Evolutionary conservation across 371 early-diverging fungal species (phyloP).

Genomic region (Mucor irregularis): DNA sequence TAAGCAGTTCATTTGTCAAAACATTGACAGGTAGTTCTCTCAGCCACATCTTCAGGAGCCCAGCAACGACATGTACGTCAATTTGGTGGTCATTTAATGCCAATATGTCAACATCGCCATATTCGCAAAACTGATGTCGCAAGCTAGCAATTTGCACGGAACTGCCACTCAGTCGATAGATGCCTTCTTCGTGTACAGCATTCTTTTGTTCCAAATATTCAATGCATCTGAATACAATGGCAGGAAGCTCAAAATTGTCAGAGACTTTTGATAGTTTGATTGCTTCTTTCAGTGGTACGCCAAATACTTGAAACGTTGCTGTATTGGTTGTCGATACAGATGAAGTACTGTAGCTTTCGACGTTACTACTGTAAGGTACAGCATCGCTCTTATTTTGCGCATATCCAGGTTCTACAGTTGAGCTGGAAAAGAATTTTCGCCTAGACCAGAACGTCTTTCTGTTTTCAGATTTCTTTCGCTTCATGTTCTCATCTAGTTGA

Average conservation of each 20-base stretch:
- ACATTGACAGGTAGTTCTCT: conserved; percentile 70
- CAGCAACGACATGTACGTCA: conserved; percentile 82
- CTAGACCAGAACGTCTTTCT: conserved; percentile 37
- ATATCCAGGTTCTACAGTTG: too few relatives aligned
- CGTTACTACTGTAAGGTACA: background rate
- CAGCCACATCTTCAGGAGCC: conserved; percentile 79
- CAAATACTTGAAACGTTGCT: conserved; percentile 47
- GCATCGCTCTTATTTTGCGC: background rate
- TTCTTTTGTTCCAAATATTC: conserved; percentile 79
- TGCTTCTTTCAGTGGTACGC: conserved; percentile 35
- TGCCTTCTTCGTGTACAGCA: conserved; percentile 79
- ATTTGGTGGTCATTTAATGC: conserved; percentile 23
- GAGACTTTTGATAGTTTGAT: conserved; percentile 24
- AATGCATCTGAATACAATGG: conserved; percentile 81
- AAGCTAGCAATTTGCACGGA: conserved; percentile 58
- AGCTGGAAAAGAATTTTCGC: conserved; percentile 20
- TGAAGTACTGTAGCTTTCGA: background rate
- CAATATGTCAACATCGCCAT: conserved; percentile 64
- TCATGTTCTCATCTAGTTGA: conserved; percentile 11
- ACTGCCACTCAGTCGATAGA: conserved; percentile 80
- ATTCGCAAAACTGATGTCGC: conserved; percentile 65
- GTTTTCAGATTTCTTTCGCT: conserved; percentile 18
- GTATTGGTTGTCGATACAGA: conserved; percentile 14
- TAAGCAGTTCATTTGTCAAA: conserved; percentile 66
- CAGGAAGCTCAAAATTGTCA: conserved; percentile 55